phyloP scores from a whole-genome alignment of 1,284 basidiomycete species.

The Malassezia globosa region DNA sequence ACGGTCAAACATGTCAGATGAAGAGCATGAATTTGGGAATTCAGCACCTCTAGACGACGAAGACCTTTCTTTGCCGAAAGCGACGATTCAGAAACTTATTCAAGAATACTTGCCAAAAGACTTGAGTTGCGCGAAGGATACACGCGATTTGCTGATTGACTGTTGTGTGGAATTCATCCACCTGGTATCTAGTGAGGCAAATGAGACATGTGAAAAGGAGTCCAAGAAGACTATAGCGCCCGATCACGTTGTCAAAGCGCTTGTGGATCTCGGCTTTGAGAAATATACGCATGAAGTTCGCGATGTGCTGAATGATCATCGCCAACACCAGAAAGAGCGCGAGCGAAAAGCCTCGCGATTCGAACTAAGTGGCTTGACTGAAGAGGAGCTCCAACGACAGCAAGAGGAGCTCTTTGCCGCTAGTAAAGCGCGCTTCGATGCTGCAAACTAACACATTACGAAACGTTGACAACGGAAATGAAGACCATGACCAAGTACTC shows the following conservation, averaged over 20 bases:
- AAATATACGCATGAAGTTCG: slow-evolving; percentile 76
- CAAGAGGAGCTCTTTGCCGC: slow-evolving; percentile 86
- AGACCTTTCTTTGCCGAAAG: slow-evolving; percentile 87
- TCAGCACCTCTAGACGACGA: slow-evolving; percentile 58
- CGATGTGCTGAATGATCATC: slow-evolving; percentile 83
- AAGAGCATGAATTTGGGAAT: slow-evolving; percentile 57
- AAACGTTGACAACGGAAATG: too few relatives aligned
- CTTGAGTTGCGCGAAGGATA: slow-evolving; percentile 85
- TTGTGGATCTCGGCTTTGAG: slow-evolving; percentile 86
- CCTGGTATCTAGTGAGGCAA: slow-evolving; percentile 89
- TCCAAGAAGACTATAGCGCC: slow-evolving; percentile 99
- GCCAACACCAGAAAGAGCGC: slow-evolving; percentile 68
- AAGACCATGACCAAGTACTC: too few relatives aligned
- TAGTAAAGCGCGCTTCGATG: slow-evolving; percentile 56
- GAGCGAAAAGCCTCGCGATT: slow-evolving; percentile 61
- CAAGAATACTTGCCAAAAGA: slow-evolving; percentile 77
- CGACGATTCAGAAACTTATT: slow-evolving; percentile 95
- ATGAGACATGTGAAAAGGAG: slow-evolving; percentile 93
- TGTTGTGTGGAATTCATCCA: slow-evolving; percentile 99
- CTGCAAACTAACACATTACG: slow-evolving; percentile 39
- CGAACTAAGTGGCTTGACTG: slow-evolving; percentile 76
- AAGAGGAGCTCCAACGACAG: slow-evolving; percentile 73
- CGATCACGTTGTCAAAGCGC: slow-evolving; percentile 83
- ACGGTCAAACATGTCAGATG: slow-evolving; percentile 67
- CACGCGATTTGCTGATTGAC: slow-evolving; percentile 88